These are phyloP conservation scores for Jasminum sambac DNA, from an alignment of 257 asterid genomes.

Conservation along the genomic window DNA sequence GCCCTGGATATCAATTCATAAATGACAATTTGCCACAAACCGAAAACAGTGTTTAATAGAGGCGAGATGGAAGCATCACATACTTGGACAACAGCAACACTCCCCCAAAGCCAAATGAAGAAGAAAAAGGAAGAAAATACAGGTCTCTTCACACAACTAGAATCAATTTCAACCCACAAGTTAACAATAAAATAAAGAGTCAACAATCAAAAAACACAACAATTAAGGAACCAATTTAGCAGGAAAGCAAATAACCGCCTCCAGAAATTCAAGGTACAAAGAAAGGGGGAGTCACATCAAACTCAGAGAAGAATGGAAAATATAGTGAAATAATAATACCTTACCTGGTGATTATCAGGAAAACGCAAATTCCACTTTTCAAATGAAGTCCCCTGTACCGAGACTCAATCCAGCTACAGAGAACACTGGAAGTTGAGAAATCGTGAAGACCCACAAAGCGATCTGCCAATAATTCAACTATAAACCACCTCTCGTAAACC, in stretches of 20 bases:
- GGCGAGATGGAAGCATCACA: constrained; percentile 10
- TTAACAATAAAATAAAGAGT: constrained; percentile 14
- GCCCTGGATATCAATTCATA: constrained; percentile 1
- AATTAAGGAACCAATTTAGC: background rate
- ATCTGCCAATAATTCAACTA: constrained; percentile 11
- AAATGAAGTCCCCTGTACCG: constrained; percentile 29
- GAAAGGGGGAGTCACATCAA: constrained; percentile 10
- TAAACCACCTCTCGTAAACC: background rate
- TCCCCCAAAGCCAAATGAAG: background rate
- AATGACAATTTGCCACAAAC: constrained; percentile 12
- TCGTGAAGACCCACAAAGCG: background rate
- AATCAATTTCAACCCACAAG: constrained; percentile 14
- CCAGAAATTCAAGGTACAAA: constrained; percentile 11
- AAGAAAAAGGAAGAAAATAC: constrained; percentile 14
- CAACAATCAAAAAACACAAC: constrained; percentile 14
- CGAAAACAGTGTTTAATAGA: background rate
- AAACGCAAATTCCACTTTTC: constrained; percentile 18
- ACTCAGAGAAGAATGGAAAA: background rate
- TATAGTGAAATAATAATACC: constrained; percentile 18
- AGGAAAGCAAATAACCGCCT: background rate
- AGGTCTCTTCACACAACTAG: constrained; percentile 2
- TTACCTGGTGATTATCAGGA: constrained; percentile 24
- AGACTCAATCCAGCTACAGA: constrained; percentile 23
- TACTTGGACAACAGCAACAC: constrained; percentile 13
- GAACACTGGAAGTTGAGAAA: constrained; percentile 24